These are phyloP conservation scores for Cercophora newfieldiana DNA, from an alignment of 495 filamentous ascomycete species.

Conservation along the genomic window DNA sequence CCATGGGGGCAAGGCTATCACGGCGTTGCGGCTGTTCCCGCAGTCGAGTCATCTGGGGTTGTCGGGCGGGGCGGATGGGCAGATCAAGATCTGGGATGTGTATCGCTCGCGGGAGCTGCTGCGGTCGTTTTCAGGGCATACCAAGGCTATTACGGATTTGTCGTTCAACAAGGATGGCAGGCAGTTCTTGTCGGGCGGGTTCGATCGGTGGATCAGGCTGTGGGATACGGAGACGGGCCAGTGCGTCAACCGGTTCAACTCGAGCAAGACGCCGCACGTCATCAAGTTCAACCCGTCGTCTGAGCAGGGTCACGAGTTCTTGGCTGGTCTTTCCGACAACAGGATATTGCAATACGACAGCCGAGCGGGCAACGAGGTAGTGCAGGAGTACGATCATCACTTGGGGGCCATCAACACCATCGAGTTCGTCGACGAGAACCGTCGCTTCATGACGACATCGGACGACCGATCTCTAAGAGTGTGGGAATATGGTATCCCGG, in stretches of 20 bases:
- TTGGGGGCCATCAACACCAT: conserved; percentile 96
- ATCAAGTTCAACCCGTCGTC: conserved; percentile 84
- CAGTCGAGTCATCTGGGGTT: conserved; percentile 82
- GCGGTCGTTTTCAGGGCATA: conserved; percentile 86
- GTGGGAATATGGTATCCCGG: conserved; percentile 97
- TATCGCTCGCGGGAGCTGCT: conserved; percentile 87
- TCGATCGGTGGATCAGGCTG: conserved; percentile 91
- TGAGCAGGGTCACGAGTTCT: conserved; percentile 81
- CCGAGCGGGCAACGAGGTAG: conserved; percentile 69
- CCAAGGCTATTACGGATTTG: conserved; percentile 85
- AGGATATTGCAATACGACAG: conserved; percentile 98
- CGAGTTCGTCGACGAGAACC: conserved; percentile 91
- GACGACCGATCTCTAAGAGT: conserved; percentile 95
- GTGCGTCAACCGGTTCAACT: conserved; percentile 82
- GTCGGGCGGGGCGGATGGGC: conserved; percentile 80
- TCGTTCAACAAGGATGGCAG: conserved; percentile 81
- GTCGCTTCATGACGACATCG: conserved; percentile 95
- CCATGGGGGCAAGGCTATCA: conserved; percentile 78
- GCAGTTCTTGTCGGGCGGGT: conserved; percentile 87
- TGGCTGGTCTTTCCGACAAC: conserved; percentile 96
- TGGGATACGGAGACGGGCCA: conserved; percentile 97
- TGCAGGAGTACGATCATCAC: conserved; percentile 98
- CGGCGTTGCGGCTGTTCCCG: conserved; percentile 85
- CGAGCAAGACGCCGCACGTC: conserved; percentile 93
- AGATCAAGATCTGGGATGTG: conserved; percentile 93